Percentiles rank a stretch among this genome's conserved stretches.
These are phyloP conservation scores for Colletotrichum shisoi DNA, from an alignment of 2,329 filamentous ascomycete species.

Conservation along the genomic window DNA sequence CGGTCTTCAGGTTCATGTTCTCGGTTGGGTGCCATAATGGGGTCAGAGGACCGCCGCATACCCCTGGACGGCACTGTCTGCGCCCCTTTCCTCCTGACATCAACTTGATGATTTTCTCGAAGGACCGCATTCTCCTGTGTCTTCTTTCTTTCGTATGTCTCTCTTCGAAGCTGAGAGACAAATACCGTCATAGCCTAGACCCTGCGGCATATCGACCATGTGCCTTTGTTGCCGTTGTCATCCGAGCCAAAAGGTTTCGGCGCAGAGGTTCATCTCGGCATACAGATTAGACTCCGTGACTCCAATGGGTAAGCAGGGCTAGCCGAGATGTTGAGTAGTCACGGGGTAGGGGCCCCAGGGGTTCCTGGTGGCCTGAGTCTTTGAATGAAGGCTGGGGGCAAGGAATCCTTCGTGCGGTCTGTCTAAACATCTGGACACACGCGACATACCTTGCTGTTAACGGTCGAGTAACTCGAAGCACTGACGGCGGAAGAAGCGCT, in stretches of 20 bases:
- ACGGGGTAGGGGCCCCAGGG: not conserved
- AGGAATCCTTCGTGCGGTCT: no score
- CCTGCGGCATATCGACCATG: not conserved
- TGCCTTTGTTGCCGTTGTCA: not conserved
- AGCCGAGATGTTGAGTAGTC: not conserved
- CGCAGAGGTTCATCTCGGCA: not conserved
- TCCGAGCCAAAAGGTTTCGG: not conserved
- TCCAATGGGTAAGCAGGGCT: not conserved
- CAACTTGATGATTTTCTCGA: not conserved
- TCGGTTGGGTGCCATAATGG: no score
- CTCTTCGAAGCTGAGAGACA: not conserved
- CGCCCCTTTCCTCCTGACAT: no score
- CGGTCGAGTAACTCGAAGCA: no score
- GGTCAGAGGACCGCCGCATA: no score
- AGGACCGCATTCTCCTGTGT: not conserved
- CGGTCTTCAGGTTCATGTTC: not conserved
- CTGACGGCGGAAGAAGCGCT: no score
- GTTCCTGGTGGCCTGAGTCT: not conserved
- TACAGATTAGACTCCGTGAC: not conserved
- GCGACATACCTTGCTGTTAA: no score
- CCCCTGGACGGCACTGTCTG: no score
- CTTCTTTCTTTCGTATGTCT: not conserved
- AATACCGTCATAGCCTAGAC: not conserved
- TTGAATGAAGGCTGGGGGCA: not conserved
- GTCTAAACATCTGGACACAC: no score